Conservation (phyloP, 495 filamentous ascomycete species). For the Neurospora pannonica region DNA sequence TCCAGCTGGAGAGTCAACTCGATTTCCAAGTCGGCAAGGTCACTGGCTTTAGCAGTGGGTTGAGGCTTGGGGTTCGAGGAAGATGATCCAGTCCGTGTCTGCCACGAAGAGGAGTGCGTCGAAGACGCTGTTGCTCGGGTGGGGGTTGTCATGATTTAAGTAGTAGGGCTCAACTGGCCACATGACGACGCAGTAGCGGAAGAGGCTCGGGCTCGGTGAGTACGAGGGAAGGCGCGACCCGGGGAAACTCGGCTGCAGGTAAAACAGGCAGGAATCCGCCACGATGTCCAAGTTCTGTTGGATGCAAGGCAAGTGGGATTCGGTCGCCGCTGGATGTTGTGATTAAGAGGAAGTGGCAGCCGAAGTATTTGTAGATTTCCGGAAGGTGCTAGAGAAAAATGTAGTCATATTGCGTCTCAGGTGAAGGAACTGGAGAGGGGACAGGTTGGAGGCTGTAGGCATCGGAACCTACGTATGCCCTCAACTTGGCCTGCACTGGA, state of each 20-base stretch:
- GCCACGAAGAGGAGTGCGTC: background rate
- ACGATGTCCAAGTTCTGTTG: background rate
- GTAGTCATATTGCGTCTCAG: background rate
- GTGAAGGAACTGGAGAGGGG: background rate
- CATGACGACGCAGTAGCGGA: background rate
- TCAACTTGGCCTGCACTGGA: background rate
- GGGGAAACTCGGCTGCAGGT: background rate
- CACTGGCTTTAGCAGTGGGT: background rate
- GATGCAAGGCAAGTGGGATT: background rate
- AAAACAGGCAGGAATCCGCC: background rate
- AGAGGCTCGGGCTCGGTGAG: background rate
- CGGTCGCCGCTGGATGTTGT: background rate
- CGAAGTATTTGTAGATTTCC: background rate
- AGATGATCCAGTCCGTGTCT: background rate
- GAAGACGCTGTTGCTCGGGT: background rate
- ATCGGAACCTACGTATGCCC: background rate
- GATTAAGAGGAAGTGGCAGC: background rate
- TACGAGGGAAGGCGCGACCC: background rate
- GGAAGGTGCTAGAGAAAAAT: background rate
- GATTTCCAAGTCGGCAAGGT: background rate
- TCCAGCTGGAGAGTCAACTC: background rate
- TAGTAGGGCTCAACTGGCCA: background rate
- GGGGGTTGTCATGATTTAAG: background rate
- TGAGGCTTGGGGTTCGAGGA: background rate
- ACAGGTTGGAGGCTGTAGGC: background rate